Conservation (phyloP, 1,139 yeast species). For the Candida frijolesensis region DNA sequence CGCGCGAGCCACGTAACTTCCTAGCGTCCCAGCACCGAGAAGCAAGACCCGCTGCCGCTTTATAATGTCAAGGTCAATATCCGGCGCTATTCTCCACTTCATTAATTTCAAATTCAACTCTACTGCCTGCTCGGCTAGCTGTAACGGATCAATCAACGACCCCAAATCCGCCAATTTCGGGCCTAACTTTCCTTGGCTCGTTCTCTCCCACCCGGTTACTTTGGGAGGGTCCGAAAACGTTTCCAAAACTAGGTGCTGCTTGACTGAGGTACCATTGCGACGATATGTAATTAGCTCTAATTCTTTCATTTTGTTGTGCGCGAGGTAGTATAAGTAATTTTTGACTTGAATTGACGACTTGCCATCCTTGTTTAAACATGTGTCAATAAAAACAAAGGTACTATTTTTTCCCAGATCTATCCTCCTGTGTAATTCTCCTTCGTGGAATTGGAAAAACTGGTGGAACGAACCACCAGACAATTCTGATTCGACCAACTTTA, state of each 20-base stretch:
- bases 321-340: slow-evolving; percentile 64
- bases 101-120: slow-evolving; percentile 86
- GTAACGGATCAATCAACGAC: slow-evolving; percentile 73
- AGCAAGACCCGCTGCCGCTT: slow-evolving; percentile 64
- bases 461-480: slow-evolving; percentile 5
- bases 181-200: slow-evolving; percentile 66
- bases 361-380: slow-evolving; percentile 45
- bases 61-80: slow-evolving; percentile 66
- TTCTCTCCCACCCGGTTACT: slow-evolving; percentile 89
- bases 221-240: slow-evolving; percentile 27
- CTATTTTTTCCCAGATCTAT: slow-evolving; percentile 8
- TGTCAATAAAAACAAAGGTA: slow-evolving; percentile 61
- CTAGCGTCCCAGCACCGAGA: slow-evolving; percentile 96
- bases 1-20: slow-evolving; percentile 85
- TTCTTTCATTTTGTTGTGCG: slow-evolving; percentile 33
- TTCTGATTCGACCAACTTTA: slow-evolving; percentile 4
- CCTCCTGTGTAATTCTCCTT: slow-evolving; percentile 9
- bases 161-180: slow-evolving; percentile 87
- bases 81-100: slow-evolving; percentile 97
- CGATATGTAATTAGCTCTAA: slow-evolving; percentile 43
- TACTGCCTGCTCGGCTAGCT: slow-evolving; percentile 87
- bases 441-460: slow-evolving; percentile 19
- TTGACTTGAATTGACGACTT: slow-evolving; percentile 65
- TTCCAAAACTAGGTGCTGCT: slow-evolving; percentile 21
- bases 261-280: slow-evolving; percentile 28